Conservation (phyloP, 805 yeast species). For the Ogataea parapolymorpha region DNA sequence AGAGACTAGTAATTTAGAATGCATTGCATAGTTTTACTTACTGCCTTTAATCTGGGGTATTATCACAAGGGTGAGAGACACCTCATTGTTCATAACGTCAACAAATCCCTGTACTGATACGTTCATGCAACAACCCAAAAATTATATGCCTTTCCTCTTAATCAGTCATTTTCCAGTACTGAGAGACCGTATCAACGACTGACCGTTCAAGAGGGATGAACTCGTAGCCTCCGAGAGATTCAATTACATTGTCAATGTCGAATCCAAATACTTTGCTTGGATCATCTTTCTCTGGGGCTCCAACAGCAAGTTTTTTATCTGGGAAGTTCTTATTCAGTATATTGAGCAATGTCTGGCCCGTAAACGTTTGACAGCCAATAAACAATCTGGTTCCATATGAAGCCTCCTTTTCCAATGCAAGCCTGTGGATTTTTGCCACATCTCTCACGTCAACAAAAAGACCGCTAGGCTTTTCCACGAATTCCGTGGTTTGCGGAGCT, state of each 20-base stretch:
- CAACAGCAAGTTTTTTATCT: slow-evolving; percentile 42
- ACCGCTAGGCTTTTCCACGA: slow-evolving; percentile 28
- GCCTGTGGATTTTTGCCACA: slow-evolving; percentile 55
- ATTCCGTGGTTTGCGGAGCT: slow-evolving; percentile 21
- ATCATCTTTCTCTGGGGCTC: slow-evolving; percentile 33
- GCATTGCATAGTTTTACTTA: no score
- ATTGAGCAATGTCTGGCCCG: slow-evolving; percentile 31
- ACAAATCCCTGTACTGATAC: no score
- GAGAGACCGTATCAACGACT: slow-evolving; percentile 40
- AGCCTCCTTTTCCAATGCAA: slow-evolving; percentile 42
- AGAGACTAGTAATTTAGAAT: no score
- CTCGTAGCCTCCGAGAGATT: slow-evolving; percentile 30
- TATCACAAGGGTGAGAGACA: no score
- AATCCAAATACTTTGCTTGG: not conserved
- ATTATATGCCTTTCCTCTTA: no score
- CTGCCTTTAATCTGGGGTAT: no score
- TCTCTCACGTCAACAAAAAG: slow-evolving; percentile 54
- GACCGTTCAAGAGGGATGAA: slow-evolving; percentile 37
- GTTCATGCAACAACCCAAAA: no score
- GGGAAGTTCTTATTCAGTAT: slow-evolving; percentile 39
- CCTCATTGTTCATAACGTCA: no score
- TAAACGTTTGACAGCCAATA: slow-evolving; percentile 20
- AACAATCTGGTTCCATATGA: slow-evolving; percentile 34
- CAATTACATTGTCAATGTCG: slow-evolving; percentile 3
- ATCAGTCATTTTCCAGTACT: slow-evolving; percentile 14